phyloP scores from a whole-genome alignment of 768 basidiomycete genomes.

The Tubosaeta brunneosetosa region DNA sequence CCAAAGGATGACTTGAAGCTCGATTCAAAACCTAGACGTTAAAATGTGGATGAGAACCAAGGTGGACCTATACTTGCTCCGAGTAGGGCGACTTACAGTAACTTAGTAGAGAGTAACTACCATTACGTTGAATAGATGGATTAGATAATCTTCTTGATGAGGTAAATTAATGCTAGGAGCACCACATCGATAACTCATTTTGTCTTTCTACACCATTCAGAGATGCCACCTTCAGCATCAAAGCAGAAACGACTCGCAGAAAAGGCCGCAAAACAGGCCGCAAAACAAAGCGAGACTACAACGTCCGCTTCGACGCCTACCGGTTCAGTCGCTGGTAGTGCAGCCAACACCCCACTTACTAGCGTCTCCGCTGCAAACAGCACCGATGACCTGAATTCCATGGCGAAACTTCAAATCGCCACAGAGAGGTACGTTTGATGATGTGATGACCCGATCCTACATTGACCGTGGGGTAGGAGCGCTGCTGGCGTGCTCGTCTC shows the following conservation, averaged over 20 bases:
- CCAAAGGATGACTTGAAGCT: too few relatives aligned
- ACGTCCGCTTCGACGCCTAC: constrained; percentile 57
- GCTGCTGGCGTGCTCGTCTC: constrained; percentile 90
- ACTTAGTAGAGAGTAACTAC: too few relatives aligned
- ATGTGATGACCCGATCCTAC: not conserved
- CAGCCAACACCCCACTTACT: constrained; percentile 75
- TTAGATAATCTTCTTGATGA: constrained; percentile 28
- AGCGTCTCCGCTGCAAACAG: constrained; percentile 75
- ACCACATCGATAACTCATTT: constrained; percentile 26
- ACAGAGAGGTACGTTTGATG: constrained; percentile 71
- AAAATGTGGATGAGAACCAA: too few relatives aligned
- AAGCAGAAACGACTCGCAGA: constrained; percentile 94
- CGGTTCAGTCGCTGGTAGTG: constrained; percentile 60
- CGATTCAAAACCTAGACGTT: too few relatives aligned
- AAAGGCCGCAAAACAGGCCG: constrained; percentile 80
- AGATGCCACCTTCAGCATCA: constrained; percentile 74
- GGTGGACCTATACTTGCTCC: too few relatives aligned
- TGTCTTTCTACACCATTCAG: constrained; percentile 13
- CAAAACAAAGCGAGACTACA: constrained; percentile 46
- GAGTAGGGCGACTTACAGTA: too few relatives aligned
- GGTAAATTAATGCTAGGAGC: constrained; percentile 9
- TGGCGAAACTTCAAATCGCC: constrained; percentile 86
- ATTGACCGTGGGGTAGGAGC: constrained; percentile 48
- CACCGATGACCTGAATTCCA: constrained; percentile 72
- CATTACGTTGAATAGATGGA: constrained; percentile 1